Base-by-base conservation (phyloP, 441 rosid genomes). In the Gossypium davidsonii region DNA sequence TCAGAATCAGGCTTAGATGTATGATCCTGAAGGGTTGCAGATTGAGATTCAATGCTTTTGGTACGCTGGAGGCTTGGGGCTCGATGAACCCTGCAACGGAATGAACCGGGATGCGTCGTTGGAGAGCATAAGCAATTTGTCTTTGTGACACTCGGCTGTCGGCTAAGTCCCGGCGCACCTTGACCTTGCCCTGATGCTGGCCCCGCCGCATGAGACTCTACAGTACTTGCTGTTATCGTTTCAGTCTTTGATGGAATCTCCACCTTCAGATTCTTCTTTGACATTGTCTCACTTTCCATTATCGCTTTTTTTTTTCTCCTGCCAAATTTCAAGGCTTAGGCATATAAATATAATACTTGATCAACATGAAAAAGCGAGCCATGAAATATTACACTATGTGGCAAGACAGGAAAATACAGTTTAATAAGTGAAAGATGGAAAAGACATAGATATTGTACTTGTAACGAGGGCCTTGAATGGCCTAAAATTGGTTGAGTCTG, bases 21-120 rank as follows among this genome's bases (percentile, higher is more conserved):
- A 0, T 82, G 25, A 74, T 74, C 77, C 21, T 18, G 56, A 10
- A 9, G 46, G 15, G 81, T 49, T 1, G 75, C 52, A 9, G 59
- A 9, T 49, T 26, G 59, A 49, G 85, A 58, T 48, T 81, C 90
- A 0, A 79, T 78, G 81, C 89, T 83, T 72, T 79, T 86, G 61
- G 86, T 81, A 15, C 83, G 69, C 25, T 77, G 84, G 62, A 85
- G 86, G 72, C 53, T 72, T 2, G 88, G 86, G 63, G 79, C 51
- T 15, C 90, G 87, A 69, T 88, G 92, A 68, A 86, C 82, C 75
- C 89, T 67, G 84, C 90, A 88, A 65, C 89, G 76, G 73, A 88
- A 85, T 6, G 90, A 86, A 58, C 90, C 90, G 6, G 84, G 82
- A 60, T 86, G 90, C 1, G 83, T 85, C n/a, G 92, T 86, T 18